phyloP scores from a whole-genome alignment of 2,329 filamentous ascomycete species.

The Leptographium procerum region DNA sequence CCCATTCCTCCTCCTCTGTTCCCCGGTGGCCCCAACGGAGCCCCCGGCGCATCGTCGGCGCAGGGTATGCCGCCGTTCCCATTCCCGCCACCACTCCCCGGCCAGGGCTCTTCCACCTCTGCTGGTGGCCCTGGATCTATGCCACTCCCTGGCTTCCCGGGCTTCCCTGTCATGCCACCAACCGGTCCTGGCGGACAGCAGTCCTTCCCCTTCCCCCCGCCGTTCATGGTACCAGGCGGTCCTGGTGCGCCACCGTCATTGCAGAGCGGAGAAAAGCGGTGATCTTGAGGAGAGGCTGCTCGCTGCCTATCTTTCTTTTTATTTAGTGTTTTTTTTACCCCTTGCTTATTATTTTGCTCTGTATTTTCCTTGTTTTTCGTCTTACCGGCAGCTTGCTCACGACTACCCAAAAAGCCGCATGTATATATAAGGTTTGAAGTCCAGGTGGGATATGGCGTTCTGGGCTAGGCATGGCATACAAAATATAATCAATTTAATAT shows the following conservation, averaged over 20 bases:
- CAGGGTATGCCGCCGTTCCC: constrained; percentile 36
- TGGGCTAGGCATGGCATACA: background rate
- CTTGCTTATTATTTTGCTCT: background rate
- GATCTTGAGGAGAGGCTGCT: constrained; percentile 1
- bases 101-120: background rate
- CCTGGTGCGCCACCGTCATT: constrained; percentile 23
- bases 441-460: background rate
- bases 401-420: background rate
- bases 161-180: constrained; percentile 30
- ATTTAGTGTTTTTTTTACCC: background rate
- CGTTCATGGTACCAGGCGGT: constrained; percentile 21
- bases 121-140: constrained; percentile 17
- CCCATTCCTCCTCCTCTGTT: constrained; percentile 36
- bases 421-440: background rate
- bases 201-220: constrained; percentile 27
- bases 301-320: background rate
- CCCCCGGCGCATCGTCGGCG: constrained; percentile 9
- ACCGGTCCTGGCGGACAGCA: constrained; percentile 12
- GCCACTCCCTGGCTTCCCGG: constrained; percentile 24
- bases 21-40: constrained; percentile 11
- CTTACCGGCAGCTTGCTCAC: background rate
- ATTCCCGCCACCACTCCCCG: constrained; percentile 20
- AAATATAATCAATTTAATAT: background rate
- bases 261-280: constrained; percentile 19
- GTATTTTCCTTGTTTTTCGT: background rate